Conservation (phyloP, 495 filamentous ascomycete species). For the Trichoderma asperelloides region DNA sequence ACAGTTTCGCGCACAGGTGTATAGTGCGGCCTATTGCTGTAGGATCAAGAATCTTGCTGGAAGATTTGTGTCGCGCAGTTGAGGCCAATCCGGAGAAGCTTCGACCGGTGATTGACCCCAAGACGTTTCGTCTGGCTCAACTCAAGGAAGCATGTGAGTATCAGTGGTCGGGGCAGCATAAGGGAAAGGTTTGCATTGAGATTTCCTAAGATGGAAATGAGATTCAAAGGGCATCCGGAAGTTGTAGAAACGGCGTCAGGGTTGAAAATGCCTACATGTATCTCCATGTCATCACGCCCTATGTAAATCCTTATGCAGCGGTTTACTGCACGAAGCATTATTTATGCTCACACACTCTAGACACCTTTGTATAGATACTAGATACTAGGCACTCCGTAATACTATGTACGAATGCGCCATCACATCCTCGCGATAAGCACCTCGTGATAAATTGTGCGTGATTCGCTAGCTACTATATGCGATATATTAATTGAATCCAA, state of each 20-base stretch:
- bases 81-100: conserved; percentile 19
- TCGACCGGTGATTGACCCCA: conserved; percentile 17
- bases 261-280: too few species aligned
- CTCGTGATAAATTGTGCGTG: neutral
- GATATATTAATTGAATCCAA: neutral
- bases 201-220: conserved; percentile 5
- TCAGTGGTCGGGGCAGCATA: conserved; percentile 19
- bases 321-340: too few species aligned
- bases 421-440: too few species aligned
- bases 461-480: neutral
- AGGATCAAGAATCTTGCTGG: conserved; percentile 41
- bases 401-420: too few species aligned
- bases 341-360: too few species aligned
- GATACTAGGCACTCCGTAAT: too few species aligned
- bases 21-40: conserved; percentile 45
- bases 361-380: too few species aligned
- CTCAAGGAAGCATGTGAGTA: conserved; percentile 25
- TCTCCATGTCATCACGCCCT: too few species aligned
- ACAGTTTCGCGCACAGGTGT: conserved; percentile 37
- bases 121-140: conserved; percentile 18
- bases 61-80: conserved; percentile 37
- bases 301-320: too few species aligned
- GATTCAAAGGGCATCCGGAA: neutral
- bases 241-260: neutral
- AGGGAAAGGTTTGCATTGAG: conserved; percentile 24